Evolutionary conservation across 352 stramenopile species (phyloP).

Genomic region (Globisporangium splendens): DNA sequence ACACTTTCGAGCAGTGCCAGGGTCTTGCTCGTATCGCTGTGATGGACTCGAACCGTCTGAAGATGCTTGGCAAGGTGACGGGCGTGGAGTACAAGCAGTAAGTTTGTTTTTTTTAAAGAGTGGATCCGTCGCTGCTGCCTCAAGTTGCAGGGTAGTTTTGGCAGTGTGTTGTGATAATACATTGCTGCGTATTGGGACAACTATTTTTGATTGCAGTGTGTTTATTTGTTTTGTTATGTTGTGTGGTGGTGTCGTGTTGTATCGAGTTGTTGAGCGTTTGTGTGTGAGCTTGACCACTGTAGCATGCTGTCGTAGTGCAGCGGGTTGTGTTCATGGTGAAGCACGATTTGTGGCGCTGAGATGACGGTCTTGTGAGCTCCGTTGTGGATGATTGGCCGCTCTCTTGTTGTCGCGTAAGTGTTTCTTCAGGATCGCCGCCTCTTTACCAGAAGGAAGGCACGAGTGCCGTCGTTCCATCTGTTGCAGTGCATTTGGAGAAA

Average conservation of each 20-base stretch:
- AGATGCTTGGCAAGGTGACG: conserved; percentile 81
- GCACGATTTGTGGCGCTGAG: no score
- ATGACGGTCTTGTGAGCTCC: no score
- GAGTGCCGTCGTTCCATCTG: no score
- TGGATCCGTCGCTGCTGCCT: neutral
- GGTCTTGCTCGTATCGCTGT: conserved; percentile 79
- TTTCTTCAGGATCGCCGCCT: no score
- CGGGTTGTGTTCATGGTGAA: no score
- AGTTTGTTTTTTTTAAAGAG: conserved; percentile 10
- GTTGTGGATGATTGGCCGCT: no score
- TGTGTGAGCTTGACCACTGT: no score
- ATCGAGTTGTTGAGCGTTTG: neutral
- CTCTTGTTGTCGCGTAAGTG: no score
- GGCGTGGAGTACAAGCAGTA: conserved; percentile 39
- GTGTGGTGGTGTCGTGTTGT: neutral
- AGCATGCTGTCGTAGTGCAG: no score
- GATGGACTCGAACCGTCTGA: conserved; percentile 84
- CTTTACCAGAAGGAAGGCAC: no score
- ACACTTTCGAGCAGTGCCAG: conserved; percentile 73
- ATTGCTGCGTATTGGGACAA: neutral
- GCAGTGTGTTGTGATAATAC: neutral
- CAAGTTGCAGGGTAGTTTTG: neutral
- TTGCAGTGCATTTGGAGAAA: no score
- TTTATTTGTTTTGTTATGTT: neutral
- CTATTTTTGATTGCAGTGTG: neutral